A percentile compares a stretch with the other conserved stretches of the same genome.
phyloP scores from a whole-genome alignment of 2,329 filamentous ascomycete genomes.

The Colletotrichum camelliae region DNA sequence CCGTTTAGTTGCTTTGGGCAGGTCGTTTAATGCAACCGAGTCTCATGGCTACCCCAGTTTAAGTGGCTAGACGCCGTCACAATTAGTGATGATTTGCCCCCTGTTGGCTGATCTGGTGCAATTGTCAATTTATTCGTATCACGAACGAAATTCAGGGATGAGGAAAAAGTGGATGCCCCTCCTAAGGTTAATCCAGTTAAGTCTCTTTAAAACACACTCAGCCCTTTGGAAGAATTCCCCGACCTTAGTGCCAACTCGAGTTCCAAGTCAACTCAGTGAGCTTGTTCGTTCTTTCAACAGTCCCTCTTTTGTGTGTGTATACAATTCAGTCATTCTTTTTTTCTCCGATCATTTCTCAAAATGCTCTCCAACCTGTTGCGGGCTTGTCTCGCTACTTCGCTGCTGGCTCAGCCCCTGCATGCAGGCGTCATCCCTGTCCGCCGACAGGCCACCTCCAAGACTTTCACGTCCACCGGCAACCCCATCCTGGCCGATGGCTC shows the following conservation, averaged over 20 bases:
- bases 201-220: background rate
- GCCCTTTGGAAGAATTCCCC: background rate
- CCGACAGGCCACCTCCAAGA: constrained; percentile 21
- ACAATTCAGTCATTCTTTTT: background rate
- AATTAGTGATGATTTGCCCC: background rate
- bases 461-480: constrained; percentile 36
- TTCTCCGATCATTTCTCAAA: background rate
- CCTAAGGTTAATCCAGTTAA: background rate
- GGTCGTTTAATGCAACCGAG: background rate
- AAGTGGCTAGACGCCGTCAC: background rate
- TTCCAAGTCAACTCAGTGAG: background rate
- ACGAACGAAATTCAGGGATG: background rate
- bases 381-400: background rate
- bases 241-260: background rate
- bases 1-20: background rate
- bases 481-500: constrained; percentile 41
- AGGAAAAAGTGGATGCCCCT: constrained; percentile 1
- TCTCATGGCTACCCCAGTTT: background rate
- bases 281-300: background rate
- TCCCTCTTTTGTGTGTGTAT: background rate
- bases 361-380: background rate
- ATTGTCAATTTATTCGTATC: background rate
- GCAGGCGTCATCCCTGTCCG: constrained; percentile 3
- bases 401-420: constrained; percentile 5
- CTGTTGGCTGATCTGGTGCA: background rate